phyloP scores from a whole-genome alignment of 768 basidiomycete species.

The Pulveroboletus ravenelii region DNA sequence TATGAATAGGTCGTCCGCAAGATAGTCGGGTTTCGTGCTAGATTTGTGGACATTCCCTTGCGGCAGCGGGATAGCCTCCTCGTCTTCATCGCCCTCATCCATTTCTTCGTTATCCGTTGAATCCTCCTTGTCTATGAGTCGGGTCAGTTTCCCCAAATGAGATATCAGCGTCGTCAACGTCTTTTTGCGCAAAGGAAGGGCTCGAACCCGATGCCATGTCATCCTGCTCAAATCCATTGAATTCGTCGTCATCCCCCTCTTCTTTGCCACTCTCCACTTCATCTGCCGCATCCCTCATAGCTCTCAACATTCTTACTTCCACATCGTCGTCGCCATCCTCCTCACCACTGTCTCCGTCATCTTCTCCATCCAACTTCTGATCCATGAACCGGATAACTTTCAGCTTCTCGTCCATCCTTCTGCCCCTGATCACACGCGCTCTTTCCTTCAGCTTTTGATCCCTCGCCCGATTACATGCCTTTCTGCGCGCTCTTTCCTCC shows the following conservation, averaged over 20 bases:
- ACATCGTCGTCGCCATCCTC: slow-evolving; percentile 20
- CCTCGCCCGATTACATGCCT: slow-evolving; percentile 42
- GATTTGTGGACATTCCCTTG: not conserved
- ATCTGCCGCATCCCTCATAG: slow-evolving; percentile 25
- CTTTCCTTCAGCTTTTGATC: slow-evolving; percentile 50
- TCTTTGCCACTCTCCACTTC: slow-evolving; percentile 18
- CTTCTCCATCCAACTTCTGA: slow-evolving; percentile 8
- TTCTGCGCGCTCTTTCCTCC: slow-evolving; percentile 38
- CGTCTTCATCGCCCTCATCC: slow-evolving; percentile 10
- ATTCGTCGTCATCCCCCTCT: slow-evolving; percentile 20
- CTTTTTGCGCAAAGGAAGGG: slow-evolving; percentile 11
- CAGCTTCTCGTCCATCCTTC: slow-evolving; percentile 6
- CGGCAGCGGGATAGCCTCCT: not conserved
- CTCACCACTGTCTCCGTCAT: slow-evolving; percentile 23
- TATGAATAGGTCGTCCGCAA: slow-evolving; percentile 62
- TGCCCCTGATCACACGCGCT: slow-evolving; percentile 26
- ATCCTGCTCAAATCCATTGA: slow-evolving; percentile 5
- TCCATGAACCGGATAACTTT: slow-evolving; percentile 15
- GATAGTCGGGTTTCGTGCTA: slow-evolving; percentile 44
- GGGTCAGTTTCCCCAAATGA: slow-evolving; percentile 4
- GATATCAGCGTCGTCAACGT: slow-evolving; percentile 12
- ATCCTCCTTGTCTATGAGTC: slow-evolving; percentile 8
- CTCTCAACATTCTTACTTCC: slow-evolving; percentile 25
- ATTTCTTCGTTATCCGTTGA: slow-evolving; percentile 19
- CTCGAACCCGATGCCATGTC: slow-evolving; percentile 13